A percentile compares a stretch with the other conserved stretches of the same genome.
These are phyloP conservation scores for Cyanidium caldarium DNA, from an alignment of 23 red algal species.

Conservation along the genomic window DNA sequence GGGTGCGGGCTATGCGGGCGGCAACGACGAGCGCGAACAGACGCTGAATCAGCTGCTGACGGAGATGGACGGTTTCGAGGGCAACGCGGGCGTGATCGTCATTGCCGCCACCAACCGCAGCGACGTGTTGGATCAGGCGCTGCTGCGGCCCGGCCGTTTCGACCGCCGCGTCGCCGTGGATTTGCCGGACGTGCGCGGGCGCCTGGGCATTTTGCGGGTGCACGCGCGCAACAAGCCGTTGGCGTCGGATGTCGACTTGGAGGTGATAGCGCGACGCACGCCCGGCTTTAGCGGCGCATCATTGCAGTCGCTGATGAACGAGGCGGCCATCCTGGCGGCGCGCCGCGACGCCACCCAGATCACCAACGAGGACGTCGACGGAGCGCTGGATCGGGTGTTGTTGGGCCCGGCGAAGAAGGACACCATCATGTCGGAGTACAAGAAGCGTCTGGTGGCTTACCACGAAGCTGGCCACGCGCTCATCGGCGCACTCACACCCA, in stretches of 20 bases:
- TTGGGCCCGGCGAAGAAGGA: constrained; percentile 94
- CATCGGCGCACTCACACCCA: constrained; percentile 79
- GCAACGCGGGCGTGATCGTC: constrained; percentile 89
- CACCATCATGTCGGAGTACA: constrained; percentile 49
- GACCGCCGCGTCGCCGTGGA: constrained; percentile 89
- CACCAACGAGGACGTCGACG: constrained; percentile 74
- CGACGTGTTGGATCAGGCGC: constrained; percentile 86
- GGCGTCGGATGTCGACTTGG: constrained; percentile 81
- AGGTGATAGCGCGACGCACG: constrained; percentile 78
- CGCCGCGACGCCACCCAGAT: constrained; percentile 78
- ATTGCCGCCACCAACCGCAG: constrained; percentile 97
- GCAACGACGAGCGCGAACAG: constrained; percentile 99
- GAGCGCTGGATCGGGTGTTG: constrained; percentile 75
- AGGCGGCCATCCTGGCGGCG: constrained; percentile 92
- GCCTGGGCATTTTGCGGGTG: constrained; percentile 63
- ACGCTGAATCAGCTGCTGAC: constrained; percentile 98
- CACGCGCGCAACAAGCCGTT: constrained; percentile 88
- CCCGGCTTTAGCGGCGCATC: constrained; percentile 88
- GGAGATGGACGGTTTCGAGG: constrained; percentile 99
- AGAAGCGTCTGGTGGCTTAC: constrained; percentile 90
- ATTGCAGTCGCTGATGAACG: constrained; percentile 89
- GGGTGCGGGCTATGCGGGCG: constrained; percentile 91
- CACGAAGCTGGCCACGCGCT: constrained; percentile 96
- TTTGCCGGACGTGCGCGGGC: constrained; percentile 78
- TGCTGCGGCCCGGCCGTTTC: constrained; percentile 91